Percentiles rank a stretch among this genome's conserved stretches.
Evolutionary conservation across 306 rosid species (phyloP).

Genomic region (Lathyrus oleraceus): DNA sequence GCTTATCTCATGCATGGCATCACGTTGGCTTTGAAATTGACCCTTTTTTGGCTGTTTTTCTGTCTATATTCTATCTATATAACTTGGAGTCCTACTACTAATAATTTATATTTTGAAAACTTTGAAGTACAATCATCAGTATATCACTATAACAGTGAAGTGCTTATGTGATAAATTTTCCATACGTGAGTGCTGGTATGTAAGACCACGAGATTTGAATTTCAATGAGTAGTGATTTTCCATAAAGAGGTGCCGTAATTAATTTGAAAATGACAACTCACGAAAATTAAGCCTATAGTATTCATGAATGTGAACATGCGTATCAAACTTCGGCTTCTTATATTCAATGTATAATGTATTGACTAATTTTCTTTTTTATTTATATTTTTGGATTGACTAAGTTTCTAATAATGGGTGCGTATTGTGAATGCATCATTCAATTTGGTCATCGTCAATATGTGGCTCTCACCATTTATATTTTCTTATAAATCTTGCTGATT

Average conservation of each 20-base stretch:
- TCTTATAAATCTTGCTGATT: too few relatives aligned
- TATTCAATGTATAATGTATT: too few relatives aligned
- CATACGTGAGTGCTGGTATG: not conserved
- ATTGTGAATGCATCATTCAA: too few relatives aligned
- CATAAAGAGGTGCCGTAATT: constrained; percentile 23
- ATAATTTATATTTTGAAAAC: not conserved
- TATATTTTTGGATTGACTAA: too few relatives aligned
- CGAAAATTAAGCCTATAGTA: not conserved
- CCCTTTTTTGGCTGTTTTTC: too few relatives aligned
- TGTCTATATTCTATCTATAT: too few relatives aligned
- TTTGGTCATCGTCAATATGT: too few relatives aligned
- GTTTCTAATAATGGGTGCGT: too few relatives aligned
- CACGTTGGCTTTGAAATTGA: not conserved
- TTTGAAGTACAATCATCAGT: not conserved
- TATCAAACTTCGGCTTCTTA: constrained; percentile 5
- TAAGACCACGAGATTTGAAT: constrained; percentile 35
- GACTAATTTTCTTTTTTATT: too few relatives aligned
- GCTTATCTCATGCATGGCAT: not conserved
- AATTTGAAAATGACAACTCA: constrained; percentile 29
- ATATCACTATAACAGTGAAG: not conserved
- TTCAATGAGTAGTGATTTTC: constrained; percentile 25
- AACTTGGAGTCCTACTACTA: too few relatives aligned
- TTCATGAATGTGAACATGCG: constrained; percentile 45
- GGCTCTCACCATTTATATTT: too few relatives aligned
- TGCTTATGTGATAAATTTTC: not conserved